Evolutionary conservation across 305 asterid genomes (phyloP).

Genomic region (Fraxinus baroniana): DNA sequence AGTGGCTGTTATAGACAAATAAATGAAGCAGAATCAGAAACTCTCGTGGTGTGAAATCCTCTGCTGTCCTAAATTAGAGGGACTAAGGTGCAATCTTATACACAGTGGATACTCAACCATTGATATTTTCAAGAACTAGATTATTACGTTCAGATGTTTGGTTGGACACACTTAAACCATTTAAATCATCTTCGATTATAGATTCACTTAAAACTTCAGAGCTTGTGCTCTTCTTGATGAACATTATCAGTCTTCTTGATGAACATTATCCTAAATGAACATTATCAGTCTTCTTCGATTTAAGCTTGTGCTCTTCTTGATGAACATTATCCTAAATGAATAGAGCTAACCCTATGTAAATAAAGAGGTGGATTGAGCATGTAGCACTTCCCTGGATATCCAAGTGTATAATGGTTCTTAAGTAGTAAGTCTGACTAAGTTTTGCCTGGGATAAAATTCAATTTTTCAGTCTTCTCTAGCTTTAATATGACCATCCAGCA

Average conservation of each 20-base stretch:
- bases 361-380: not conserved
- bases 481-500: not conserved
- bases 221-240: not conserved
- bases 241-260: not conserved
- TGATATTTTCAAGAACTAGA: not conserved
- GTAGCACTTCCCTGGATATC: slow-evolving; percentile 3
- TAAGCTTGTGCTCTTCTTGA: not conserved
- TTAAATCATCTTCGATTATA: not conserved
- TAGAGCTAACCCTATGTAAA: slow-evolving; percentile 7
- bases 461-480: not conserved
- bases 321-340: not conserved
- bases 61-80: not conserved
- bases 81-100: not conserved
- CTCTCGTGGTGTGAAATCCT: not conserved
- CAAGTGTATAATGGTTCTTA: not conserved
- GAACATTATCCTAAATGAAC: not conserved
- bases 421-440: slow-evolving; percentile 10
- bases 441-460: slow-evolving; percentile 7
- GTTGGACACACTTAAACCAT: not conserved
- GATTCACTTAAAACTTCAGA: not conserved
- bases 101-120: not conserved
- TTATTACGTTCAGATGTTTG: slow-evolving; percentile 4
- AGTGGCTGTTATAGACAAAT: not conserved
- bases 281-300: not conserved
- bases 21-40: not conserved